These are phyloP conservation scores for Fusarium acutatum DNA, from an alignment of 2,329 filamentous ascomycete genomes.

Conservation along the genomic window DNA sequence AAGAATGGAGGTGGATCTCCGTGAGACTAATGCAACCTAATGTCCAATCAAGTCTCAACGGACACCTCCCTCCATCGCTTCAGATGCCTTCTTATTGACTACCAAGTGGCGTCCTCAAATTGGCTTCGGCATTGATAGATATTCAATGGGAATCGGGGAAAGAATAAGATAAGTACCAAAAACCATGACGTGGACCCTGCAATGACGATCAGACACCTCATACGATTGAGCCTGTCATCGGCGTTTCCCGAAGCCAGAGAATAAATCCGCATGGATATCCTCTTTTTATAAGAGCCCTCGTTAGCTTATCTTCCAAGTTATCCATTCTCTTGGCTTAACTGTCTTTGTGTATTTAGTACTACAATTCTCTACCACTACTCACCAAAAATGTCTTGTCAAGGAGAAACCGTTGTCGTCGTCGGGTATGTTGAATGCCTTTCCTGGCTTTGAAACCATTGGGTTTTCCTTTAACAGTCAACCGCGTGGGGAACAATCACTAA, in stretches of 20 bases:
- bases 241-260: background rate
- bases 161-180: background rate
- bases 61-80: background rate
- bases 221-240: background rate
- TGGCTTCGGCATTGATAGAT: too few species aligned
- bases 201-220: background rate
- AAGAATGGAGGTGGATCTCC: background rate
- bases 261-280: accelerated
- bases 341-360: background rate
- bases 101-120: background rate
- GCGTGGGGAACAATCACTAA: background rate
- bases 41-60: background rate
- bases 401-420: background rate
- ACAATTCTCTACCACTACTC: accelerated
- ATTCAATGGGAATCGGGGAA: background rate
- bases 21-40: background rate
- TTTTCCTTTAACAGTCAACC: background rate
- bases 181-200: background rate
- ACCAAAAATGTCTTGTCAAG: background rate
- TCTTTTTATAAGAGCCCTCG: background rate
- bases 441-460: background rate
- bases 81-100: background rate
- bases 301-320: accelerated
- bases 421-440: background rate
- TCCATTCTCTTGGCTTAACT: too few species aligned